These are phyloP conservation scores for Hypoxylon sp. DNA, from an alignment of 2,329 filamentous ascomycete genomes.

Conservation along the genomic window DNA sequence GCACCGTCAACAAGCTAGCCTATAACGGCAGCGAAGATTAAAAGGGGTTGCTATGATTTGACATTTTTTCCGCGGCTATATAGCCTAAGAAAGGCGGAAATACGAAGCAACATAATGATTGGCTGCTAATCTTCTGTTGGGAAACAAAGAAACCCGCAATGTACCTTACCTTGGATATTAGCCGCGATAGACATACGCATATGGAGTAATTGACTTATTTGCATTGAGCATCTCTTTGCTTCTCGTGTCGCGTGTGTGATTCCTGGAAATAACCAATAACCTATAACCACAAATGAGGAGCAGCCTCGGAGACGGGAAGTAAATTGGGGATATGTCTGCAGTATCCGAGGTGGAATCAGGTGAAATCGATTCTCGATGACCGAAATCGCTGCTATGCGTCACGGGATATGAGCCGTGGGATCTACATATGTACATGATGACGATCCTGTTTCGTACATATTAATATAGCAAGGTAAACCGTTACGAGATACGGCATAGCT, in stretches of 20 bases:
- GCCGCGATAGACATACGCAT: conserved; percentile 16
- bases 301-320: conserved; percentile 4
- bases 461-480: neutral
- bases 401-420: conserved; percentile 8
- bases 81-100: conserved; percentile 24
- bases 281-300: conserved; percentile 18
- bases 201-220: conserved; percentile 24
- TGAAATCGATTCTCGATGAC: conserved; percentile 4
- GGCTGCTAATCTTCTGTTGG: too few relatives aligned
- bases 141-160: too few relatives aligned
- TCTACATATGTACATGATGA: conserved; percentile 1
- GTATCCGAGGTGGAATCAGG: conserved; percentile 13
- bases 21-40: conserved; percentile 47
- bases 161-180: conserved; percentile 27
- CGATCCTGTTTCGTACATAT: conserved; percentile 14
- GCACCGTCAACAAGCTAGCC: conserved; percentile 52
- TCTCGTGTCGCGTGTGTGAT: conserved; percentile 3
- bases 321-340: conserved; percentile 1
- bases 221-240: conserved; percentile 12
- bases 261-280: conserved; percentile 21
- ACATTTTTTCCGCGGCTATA: conserved; percentile 26
- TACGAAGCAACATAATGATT: conserved; percentile 7
- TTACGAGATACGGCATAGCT: neutral
- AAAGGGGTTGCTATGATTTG: neutral
- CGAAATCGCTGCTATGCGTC: neutral